Conservation (phyloP, 768 basidiomycete species). For the Pleurotus eryngii region DNA sequence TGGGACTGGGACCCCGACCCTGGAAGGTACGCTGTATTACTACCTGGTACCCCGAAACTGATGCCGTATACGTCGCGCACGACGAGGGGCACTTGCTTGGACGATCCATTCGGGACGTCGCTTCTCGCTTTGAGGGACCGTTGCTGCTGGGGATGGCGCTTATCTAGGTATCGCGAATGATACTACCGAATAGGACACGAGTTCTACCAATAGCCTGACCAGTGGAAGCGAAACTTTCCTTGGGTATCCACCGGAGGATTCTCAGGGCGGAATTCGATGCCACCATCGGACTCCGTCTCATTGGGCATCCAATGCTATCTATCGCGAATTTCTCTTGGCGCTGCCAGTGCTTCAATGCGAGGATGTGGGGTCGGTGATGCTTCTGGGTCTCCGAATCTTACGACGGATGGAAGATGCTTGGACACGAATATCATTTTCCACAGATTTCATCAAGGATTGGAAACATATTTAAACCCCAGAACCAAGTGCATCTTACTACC, state of each 20-base stretch:
- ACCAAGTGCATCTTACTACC: neutral
- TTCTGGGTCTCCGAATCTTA: slow-evolving; percentile 2
- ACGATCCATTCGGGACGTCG: slow-evolving; percentile 7
- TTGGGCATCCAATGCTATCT: neutral
- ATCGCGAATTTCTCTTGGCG: slow-evolving; percentile 1
- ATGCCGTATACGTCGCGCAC: no score
- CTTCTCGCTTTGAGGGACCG: neutral
- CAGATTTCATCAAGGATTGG: neutral
- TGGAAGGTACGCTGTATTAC: neutral
- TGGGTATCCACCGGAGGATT: neutral
- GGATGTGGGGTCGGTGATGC: slow-evolving; percentile 1
- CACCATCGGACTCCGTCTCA: slow-evolving; percentile 2
- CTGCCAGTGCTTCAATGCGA: slow-evolving; percentile 1
- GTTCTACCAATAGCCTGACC: neutral
- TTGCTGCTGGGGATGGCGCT: neutral
- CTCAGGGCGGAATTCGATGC: slow-evolving; percentile 3
- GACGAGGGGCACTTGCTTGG: neutral
- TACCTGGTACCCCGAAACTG: no score
- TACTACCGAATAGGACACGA: neutral
- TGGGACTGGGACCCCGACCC: slow-evolving; percentile 2
- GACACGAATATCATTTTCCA: neutral
- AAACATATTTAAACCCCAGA: slow-evolving; percentile 1
- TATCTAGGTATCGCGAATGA: neutral
- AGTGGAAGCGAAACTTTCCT: neutral
- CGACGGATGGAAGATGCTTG: neutral